Percentiles rank a stretch among this genome's conserved stretches.
Conservation (phyloP, 805 yeast genomes). For the Grigorovia jiainica region DNA sequence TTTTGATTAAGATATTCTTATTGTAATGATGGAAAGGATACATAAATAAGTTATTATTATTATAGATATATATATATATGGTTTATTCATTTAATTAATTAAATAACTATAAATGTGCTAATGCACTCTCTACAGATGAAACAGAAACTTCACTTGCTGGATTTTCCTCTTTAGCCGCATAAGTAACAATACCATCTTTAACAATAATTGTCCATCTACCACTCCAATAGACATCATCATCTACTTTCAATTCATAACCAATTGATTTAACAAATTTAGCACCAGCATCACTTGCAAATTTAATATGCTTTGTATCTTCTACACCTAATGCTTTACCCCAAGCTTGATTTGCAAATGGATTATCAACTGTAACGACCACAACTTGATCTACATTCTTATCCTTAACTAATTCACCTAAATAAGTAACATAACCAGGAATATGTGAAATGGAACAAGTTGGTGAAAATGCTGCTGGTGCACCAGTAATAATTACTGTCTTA, state of each 20-base stretch:
- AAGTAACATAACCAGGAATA: slow-evolving; percentile 55
- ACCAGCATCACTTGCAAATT: slow-evolving; percentile 61
- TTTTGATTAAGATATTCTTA: too few species aligned
- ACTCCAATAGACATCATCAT: slow-evolving; percentile 48
- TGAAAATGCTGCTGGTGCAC: slow-evolving; percentile 84
- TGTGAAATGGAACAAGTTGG: slow-evolving; percentile 70
- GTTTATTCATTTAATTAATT: neutral
- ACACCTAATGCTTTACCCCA: slow-evolving; percentile 44
- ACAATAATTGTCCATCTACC: slow-evolving; percentile 67
- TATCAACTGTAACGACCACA: slow-evolving; percentile 59
- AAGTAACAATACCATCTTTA: slow-evolving; percentile 44
- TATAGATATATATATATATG: neutral
- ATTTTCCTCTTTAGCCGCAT: slow-evolving; percentile 33
- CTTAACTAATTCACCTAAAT: slow-evolving; percentile 39
- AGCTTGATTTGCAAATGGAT: slow-evolving; percentile 61
- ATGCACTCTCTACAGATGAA: slow-evolving; percentile 28
- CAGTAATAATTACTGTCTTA: slow-evolving; percentile 57
- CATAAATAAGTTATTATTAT: neutral
- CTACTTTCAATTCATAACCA: slow-evolving; percentile 50
- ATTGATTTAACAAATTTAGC: slow-evolving; percentile 48
- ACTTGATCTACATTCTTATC: slow-evolving; percentile 55
- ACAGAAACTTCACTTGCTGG: slow-evolving; percentile 31
- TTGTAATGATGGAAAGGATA: too few species aligned
- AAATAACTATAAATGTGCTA: slow-evolving; percentile 23
- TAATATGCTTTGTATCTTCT: slow-evolving; percentile 29